Percentiles rank a stretch among this genome's conserved stretches.
These are phyloP conservation scores for Sarocladiaceae sp. DNA, from an alignment of 2,329 filamentous ascomycete species.

Conservation along the genomic window DNA sequence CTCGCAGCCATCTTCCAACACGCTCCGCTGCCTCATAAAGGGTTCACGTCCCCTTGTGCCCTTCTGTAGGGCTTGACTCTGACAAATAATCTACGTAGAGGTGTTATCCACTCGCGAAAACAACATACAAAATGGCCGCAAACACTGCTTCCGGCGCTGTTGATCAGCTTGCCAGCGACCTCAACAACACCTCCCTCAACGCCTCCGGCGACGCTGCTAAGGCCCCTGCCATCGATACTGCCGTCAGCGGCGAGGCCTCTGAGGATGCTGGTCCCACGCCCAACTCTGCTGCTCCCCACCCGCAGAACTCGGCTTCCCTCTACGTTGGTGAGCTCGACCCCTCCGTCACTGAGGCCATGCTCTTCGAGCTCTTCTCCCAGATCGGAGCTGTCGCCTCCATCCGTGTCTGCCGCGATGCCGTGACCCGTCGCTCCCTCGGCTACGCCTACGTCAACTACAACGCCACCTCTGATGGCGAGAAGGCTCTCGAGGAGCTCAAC, in stretches of 20 bases:
- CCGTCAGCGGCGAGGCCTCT: constrained; percentile 49
- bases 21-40: neutral
- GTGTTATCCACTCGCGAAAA: constrained; percentile 8
- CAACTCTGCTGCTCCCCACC: constrained; percentile 69
- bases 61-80: neutral
- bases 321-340: constrained; percentile 98
- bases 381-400: constrained; percentile 99
- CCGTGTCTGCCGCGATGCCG: constrained; percentile 98
- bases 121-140: constrained; percentile 52
- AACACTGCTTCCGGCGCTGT: constrained; percentile 57
- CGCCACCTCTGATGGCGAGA: constrained; percentile 92
- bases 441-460: constrained; percentile 99
- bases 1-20: neutral
- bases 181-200: constrained; percentile 67
- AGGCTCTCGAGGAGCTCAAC: constrained; percentile 98
- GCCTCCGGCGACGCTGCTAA: constrained; percentile 63
- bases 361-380: constrained; percentile 99
- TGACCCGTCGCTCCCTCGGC: constrained; percentile 95
- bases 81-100: neutral
- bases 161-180: constrained; percentile 78
- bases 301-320: constrained; percentile 93
- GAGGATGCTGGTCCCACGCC: constrained; percentile 64
- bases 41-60: neutral
- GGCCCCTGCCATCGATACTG: constrained; percentile 71
- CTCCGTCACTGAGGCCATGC: constrained; percentile 98